These are phyloP conservation scores for Agrocybe chaxingu DNA, from an alignment of 768 basidiomycete species.

Conservation along the genomic window DNA sequence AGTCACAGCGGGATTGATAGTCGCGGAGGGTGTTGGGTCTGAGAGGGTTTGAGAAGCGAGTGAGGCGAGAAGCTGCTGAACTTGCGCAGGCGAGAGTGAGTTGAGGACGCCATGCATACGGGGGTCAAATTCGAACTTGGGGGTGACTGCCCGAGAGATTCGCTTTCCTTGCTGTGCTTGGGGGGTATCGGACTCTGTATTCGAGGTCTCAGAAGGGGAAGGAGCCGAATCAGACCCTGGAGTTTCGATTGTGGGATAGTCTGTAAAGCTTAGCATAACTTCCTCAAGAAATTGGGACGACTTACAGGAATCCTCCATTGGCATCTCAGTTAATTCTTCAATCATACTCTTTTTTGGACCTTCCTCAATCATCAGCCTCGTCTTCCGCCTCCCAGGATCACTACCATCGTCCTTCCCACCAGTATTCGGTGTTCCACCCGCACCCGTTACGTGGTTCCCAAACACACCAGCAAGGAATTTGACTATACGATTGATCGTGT, in stretches of 20 bases:
- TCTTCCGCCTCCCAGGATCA: slow-evolving; percentile 17
- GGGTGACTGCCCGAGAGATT: slow-evolving; percentile 19
- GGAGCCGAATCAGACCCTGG: slow-evolving; percentile 37
- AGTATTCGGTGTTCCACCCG: slow-evolving; percentile 12
- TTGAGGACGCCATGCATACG: slow-evolving; percentile 50
- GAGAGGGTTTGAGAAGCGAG: slow-evolving; percentile 32
- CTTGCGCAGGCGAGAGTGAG: slow-evolving; percentile 51
- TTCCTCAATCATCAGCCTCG: slow-evolving; percentile 68
- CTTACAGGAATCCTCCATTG: slow-evolving; percentile 17
- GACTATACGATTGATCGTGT: slow-evolving; percentile 93
- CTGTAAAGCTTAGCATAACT: slow-evolving; percentile 19
- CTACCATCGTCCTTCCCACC: slow-evolving; percentile 28
- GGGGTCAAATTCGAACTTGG: slow-evolving; percentile 34
- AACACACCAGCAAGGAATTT: slow-evolving; percentile 95
- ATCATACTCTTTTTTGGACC: slow-evolving; percentile 28
- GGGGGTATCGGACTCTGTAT: slow-evolving; percentile 21
- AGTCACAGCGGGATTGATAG: slow-evolving; percentile 17
- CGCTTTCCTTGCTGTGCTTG: slow-evolving; percentile 16
- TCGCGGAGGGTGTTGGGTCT: slow-evolving; percentile 21
- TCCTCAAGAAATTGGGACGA: slow-evolving; percentile 2
- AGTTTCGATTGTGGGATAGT: slow-evolving; percentile 45
- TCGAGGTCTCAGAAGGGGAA: slow-evolving; percentile 24
- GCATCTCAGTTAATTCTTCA: slow-evolving; percentile 20
- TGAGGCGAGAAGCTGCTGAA: slow-evolving; percentile 54
- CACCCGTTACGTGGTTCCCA: slow-evolving; percentile 47